Base-by-base conservation (phyloP, 768 basidiomycete species). In the Rhizopogon sp. region DNA sequence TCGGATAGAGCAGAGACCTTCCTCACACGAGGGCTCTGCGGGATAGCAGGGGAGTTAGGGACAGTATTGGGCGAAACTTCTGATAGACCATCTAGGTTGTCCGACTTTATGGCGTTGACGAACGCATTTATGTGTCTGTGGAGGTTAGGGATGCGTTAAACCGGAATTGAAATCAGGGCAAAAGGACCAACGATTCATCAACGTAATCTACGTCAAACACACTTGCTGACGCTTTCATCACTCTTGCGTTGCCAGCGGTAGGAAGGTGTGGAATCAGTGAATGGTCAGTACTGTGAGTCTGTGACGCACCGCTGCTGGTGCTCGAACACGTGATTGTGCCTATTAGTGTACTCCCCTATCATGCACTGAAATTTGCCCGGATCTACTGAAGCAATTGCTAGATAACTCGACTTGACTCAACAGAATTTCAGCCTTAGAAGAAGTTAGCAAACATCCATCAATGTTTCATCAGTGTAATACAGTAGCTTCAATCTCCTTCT, bases 1-100 rank as follows among this genome's bases (percentile, higher is more conserved):
- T 95, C 93, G 2, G 85, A 88, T 49, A 92, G 72, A 1, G 91
- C 90, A 50, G 88, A 84, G 6, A 95, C 83, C 71, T 91, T 93
- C 64, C 83, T 79, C 22, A 91, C 79, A 16, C 89, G 84, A 6
- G 71, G 71, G 39, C 73, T 72, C 63, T 64, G 60, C 20, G 57
- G 60, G 1, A 59, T 39, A 5, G 35, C 35, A 42, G 59, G 64
- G 22, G 65, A 61, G 5, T 65, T 64, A 10, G 67, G 64, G 45
- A 45, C 49, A 2, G 53, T 52, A 31, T 41, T 54, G 2, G 67
- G 66, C n/a, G 68, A 71, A 22, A 57, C 50, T 2, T 57, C 20
- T 7, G 58, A 63, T 43, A 57, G 33, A 58, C 43, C 50, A 28
- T 44, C 43, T 25, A 72, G 64, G 42, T 90, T 88, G 51, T 87